Evolutionary conservation across 106 monocot species (phyloP), one percentile per base, ranked within the genome.

Genomic region (Amphibolis antarctica): DNA sequence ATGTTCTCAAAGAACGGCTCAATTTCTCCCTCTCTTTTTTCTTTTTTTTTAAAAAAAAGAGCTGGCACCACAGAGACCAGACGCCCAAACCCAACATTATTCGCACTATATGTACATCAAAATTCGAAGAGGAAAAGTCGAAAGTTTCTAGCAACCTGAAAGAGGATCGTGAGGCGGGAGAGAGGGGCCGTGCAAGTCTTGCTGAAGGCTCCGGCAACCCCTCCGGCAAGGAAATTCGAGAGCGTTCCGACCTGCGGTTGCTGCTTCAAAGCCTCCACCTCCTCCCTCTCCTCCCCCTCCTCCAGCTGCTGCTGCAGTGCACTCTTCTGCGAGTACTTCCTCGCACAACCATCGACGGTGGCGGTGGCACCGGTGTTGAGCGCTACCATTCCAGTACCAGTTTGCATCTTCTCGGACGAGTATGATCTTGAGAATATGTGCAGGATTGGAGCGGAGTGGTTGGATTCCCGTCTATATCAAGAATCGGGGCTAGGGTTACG

Each of bases 141-240:
- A 36, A 2, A 4, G 4, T 36, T 36, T 2, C 36, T 25, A 42
- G 31, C 9, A 18, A 87, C 92, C 88, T 92, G 92, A 53, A 92
- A 82, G 30, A 92, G 77, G 48, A 92, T 92, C 15, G 92, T 92
- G 66, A 92, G 80, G 60, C 92, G 84, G 21, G 82, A 84, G 19
- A 92, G 92, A 0, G 92, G 92, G 0, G 92, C 92, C 19, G 92
- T 92, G 82, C 88, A 88, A 13, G 88, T 92, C 85, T 92, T 92
- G 78, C 92, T 92, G 36, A 92, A 80, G n/a, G 88, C 92, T 9
- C 92, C 92, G 49, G 92, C 92, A 30, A 92, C 60, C 17, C 92
- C 92, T 11, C 92, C 92, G 42, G 92, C 85, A 19, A 92, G 60
- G 17, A 92, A 82, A 30, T 85, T 75, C 9, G 88, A 61, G 43